Evolutionary conservation across 2,329 filamentous ascomycete genomes (phyloP).

Genomic region (Paecilomyces sp.): DNA sequence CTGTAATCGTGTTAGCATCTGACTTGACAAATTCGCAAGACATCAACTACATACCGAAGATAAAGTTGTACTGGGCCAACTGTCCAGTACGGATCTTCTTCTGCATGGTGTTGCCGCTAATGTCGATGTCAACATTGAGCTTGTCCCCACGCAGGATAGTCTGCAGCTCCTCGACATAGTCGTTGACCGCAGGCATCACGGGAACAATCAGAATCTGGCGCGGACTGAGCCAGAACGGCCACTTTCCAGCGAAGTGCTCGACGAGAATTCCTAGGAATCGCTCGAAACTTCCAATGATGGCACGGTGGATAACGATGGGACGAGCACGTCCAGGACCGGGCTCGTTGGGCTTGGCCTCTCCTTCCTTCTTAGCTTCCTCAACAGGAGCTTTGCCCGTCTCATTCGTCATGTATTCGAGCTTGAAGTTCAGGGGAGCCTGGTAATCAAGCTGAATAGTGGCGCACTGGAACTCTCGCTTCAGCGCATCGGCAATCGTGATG

Average conservation of each 20-base stretch:
- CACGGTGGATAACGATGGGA: conserved; percentile 46
- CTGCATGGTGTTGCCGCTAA: conserved; percentile 43
- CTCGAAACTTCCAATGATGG: conserved; percentile 45
- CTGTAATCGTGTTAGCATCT: conserved; percentile 25
- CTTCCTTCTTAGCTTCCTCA: conserved; percentile 27
- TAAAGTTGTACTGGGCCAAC: conserved; percentile 45
- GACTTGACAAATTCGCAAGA: not conserved
- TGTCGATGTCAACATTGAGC: conserved; percentile 42
- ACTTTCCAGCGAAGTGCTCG: conserved; percentile 46
- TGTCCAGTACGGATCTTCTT: conserved; percentile 47
- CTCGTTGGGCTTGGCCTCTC: conserved; percentile 31
- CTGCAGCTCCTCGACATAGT: conserved; percentile 43
- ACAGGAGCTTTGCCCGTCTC: conserved; percentile 41
- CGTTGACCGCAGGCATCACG: conserved; percentile 43
- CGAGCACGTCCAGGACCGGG: conserved; percentile 37
- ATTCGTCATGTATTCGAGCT: conserved; percentile 75
- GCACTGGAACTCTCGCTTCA: conserved; percentile 79
- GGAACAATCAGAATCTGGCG: conserved; percentile 45
- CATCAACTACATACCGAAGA: conserved; percentile 34
- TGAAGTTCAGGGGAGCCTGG: conserved; percentile 77
- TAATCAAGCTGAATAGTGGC: conserved; percentile 94
- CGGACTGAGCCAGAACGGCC: conserved; percentile 48
- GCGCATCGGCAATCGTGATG: conserved; percentile 83
- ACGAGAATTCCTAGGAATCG: conserved; percentile 45
- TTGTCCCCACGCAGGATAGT: conserved; percentile 37